These are phyloP conservation scores for Primulina eburnea DNA, from an alignment of 257 asterid genomes.

Conservation along the genomic window DNA sequence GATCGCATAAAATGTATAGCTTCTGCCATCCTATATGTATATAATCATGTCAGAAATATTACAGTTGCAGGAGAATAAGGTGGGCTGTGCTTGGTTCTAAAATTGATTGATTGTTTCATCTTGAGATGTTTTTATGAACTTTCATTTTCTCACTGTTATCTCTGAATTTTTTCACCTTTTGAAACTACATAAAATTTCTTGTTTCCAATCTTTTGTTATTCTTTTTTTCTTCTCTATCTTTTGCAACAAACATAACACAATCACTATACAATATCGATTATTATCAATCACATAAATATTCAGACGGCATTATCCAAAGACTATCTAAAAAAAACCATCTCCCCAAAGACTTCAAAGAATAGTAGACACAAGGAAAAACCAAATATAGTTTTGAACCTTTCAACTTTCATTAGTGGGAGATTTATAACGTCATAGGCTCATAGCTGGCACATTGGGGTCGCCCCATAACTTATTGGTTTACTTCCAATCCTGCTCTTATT, in stretches of 20 bases:
- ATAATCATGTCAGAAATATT: not conserved
- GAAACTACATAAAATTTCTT: not conserved
- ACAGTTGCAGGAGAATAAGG: conserved; percentile 1
- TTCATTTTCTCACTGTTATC: not conserved
- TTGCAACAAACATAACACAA: not conserved
- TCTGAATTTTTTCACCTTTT: not conserved
- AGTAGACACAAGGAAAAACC: not conserved
- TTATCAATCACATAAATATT: not conserved
- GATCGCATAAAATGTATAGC: not conserved
- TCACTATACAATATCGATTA: not conserved
- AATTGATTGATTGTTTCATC: not conserved
- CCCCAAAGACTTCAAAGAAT: not conserved
- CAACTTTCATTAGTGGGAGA: not conserved
- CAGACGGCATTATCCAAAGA: not conserved
- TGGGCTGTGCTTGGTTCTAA: not conserved
- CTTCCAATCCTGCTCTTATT: not conserved
- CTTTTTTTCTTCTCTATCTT: not conserved
- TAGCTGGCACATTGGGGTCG: not conserved
- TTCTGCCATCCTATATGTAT: not conserved
- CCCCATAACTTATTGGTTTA: not conserved
- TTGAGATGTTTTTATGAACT: not conserved
- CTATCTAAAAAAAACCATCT: too few species aligned
- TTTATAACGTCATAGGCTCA: not conserved
- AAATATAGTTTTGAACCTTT: not conserved
- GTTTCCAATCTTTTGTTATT: not conserved